A percentile compares a stretch with the other conserved stretches of the same genome.
Conservation (phyloP, 768 basidiomycete species). For the Termitomyces sp. region DNA sequence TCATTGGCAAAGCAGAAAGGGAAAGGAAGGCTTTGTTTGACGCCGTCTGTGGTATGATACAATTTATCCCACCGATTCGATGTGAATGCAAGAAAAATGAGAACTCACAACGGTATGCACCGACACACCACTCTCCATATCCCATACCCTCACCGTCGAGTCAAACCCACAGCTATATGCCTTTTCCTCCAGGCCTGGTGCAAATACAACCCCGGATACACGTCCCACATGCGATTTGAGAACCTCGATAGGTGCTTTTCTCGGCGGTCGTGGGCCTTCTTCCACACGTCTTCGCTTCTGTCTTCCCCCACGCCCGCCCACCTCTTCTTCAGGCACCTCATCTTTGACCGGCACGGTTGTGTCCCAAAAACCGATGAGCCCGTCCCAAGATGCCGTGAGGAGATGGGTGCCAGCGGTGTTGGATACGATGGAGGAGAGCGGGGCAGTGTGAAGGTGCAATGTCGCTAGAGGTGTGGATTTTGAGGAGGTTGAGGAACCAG, state of each 20-base stretch:
- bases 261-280: slow-evolving; percentile 34
- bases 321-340: slow-evolving; percentile 50
- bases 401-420: slow-evolving; percentile 57
- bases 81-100: slow-evolving; percentile 1
- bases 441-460: slow-evolving; percentile 79
- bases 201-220: slow-evolving; percentile 73
- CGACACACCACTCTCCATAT: slow-evolving; percentile 74
- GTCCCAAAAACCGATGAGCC: slow-evolving; percentile 80
- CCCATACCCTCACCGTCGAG: slow-evolving; percentile 88
- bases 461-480: slow-evolving; percentile 51
- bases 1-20: slow-evolving; percentile 35
- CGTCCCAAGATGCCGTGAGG: slow-evolving; percentile 87
- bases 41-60: slow-evolving; percentile 41
- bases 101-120: slow-evolving; percentile 61
- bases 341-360: slow-evolving; percentile 58
- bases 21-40: slow-evolving; percentile 77
- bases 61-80: neutral
- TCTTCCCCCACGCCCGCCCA: slow-evolving; percentile 37
- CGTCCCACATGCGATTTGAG: slow-evolving; percentile 83
- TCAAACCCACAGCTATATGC: slow-evolving; percentile 87
- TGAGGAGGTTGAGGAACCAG: slow-evolving; percentile 16
- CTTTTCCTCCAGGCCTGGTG: slow-evolving; percentile 21
- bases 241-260: slow-evolving; percentile 69
- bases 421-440: slow-evolving; percentile 69
- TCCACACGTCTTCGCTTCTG: slow-evolving; percentile 67